Evolutionary conservation across 805 yeast genomes (phyloP).

Genomic region (Priceomyces medius): DNA sequence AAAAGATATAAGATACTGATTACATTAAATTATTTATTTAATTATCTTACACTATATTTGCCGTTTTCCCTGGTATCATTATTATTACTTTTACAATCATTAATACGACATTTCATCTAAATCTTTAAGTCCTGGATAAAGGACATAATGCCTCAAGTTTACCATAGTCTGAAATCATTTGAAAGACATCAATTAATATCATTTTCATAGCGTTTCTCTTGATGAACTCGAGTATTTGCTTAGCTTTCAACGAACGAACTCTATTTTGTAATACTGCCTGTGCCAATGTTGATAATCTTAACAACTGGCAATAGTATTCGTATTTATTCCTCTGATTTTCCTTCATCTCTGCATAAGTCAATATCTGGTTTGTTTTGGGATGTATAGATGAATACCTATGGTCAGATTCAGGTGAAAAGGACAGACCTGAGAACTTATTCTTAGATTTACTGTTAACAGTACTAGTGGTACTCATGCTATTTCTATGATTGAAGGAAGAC

Average conservation of each 20-base stretch:
- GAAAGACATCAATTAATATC: conserved; percentile 35
- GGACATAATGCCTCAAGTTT: conserved; percentile 15
- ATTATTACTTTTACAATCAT: conserved; percentile 1
- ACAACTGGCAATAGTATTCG: conserved; percentile 35
- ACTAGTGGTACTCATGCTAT: conserved; percentile 21
- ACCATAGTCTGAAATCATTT: conserved; percentile 34
- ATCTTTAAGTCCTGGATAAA: not conserved
- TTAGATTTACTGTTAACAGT: conserved; percentile 20
- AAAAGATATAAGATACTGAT: not conserved
- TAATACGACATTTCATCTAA: not conserved
- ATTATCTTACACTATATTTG: not conserved
- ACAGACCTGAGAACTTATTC: conserved; percentile 12
- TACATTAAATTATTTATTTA: not conserved
- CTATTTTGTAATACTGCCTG: conserved; percentile 12
- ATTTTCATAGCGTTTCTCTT: conserved; percentile 34
- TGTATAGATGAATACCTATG: conserved; percentile 12
- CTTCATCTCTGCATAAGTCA: conserved; percentile 16
- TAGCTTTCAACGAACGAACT: conserved; percentile 14
- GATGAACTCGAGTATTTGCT: conserved; percentile 35
- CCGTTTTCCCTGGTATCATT: not conserved
- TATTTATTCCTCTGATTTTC: conserved; percentile 33
- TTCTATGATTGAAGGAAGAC: conserved; percentile 20
- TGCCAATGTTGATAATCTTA: conserved; percentile 13
- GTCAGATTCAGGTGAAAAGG: conserved; percentile 6
- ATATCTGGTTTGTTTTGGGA: not conserved